These are phyloP conservation scores for fission yeast (Schizosaccharomyces pombe) DNA, from an alignment of 805 yeast genomes.

Conservation along the genomic window DNA sequence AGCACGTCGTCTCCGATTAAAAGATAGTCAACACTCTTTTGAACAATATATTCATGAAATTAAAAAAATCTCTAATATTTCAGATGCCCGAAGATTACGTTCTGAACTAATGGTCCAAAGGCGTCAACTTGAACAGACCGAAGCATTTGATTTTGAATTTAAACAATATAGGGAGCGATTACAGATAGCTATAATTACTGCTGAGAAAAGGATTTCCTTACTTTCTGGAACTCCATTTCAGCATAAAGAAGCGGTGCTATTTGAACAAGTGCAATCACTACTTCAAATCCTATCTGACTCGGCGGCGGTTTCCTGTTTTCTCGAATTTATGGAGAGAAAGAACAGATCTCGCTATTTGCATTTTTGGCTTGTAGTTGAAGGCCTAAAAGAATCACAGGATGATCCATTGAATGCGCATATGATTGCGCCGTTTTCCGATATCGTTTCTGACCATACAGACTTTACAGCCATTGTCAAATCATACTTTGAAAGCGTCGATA, in stretches of 20 bases:
- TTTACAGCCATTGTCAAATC: not conserved
- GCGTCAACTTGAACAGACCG: not conserved
- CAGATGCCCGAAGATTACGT: conserved; percentile 2
- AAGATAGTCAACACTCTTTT: not conserved
- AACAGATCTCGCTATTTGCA: not conserved
- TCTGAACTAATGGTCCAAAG: not conserved
- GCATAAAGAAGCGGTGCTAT: not conserved
- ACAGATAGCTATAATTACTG: not conserved
- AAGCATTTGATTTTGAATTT: not conserved
- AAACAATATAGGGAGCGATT: conserved; percentile 1
- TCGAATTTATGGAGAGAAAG: conserved; percentile 3
- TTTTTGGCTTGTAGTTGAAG: conserved; percentile 4
- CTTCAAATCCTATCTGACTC: not conserved
- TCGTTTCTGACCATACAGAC: not conserved
- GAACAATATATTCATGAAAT: conserved; percentile 1
- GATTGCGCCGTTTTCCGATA: not conserved
- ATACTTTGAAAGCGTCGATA: not conserved
- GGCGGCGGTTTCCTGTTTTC: not conserved
- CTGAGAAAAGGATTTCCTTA: not conserved
- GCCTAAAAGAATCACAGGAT: conserved; percentile 1
- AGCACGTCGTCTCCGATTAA: not conserved
- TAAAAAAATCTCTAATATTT: not conserved
- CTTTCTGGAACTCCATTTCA: conserved; percentile 1
- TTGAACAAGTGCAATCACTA: not conserved
- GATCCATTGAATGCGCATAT: conserved; percentile 1